Conservation (phyloP, 768 basidiomycete genomes). For the Suillus discolor region DNA sequence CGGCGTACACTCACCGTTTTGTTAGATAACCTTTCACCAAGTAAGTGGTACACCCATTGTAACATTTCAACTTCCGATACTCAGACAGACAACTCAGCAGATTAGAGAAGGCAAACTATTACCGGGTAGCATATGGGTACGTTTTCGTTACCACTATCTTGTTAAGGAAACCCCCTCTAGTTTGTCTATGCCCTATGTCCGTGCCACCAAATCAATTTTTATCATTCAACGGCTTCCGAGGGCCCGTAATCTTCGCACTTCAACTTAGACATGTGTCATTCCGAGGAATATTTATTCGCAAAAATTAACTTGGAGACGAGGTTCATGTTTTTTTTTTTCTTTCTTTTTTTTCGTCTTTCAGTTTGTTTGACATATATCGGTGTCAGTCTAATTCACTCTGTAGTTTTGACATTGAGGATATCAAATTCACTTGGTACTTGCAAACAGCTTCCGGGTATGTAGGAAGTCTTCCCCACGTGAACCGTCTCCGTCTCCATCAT, state of each 20-base stretch:
- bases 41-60: neutral
- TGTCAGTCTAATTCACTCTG: neutral
- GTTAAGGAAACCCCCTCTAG: neutral
- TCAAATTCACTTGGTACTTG: neutral
- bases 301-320: neutral
- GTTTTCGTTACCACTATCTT: neutral
- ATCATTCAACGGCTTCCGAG: neutral
- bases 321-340: neutral
- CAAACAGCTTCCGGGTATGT: neutral
- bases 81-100: no score
- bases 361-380: neutral
- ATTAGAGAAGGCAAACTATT: neutral
- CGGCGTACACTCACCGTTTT: neutral
- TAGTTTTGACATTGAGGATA: neutral
- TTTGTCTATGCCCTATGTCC: neutral
- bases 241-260: neutral
- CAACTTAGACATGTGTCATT: neutral
- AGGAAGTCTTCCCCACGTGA: neutral
- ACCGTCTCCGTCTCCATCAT: neutral
- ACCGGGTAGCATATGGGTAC: neutral
- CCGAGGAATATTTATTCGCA: conserved; percentile 1
- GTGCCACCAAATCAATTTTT: neutral
- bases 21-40: neutral
- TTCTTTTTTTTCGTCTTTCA: neutral
- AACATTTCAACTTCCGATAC: neutral